Evolutionary conservation across 1,284 basidiomycete genomes (phyloP).

Genomic region (Spongispora temasekensis): DNA sequence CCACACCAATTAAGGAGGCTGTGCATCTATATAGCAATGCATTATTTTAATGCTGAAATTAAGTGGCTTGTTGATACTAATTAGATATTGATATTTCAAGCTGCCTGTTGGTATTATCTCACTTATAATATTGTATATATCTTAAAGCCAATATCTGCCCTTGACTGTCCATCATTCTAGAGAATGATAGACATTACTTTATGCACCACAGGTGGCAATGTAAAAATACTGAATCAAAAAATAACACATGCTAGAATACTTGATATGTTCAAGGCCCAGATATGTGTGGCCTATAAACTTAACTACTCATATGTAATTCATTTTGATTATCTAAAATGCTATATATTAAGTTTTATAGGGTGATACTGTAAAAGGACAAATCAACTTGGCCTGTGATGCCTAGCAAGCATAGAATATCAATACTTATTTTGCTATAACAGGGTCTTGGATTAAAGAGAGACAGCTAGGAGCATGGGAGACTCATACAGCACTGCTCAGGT

Average conservation of each 20-base stretch:
- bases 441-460: slow-evolving; percentile 19
- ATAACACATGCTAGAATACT: slow-evolving; percentile 4
- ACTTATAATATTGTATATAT: no score
- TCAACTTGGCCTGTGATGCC: slow-evolving; percentile 20
- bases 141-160: slow-evolving; percentile 25
- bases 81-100: background rate
- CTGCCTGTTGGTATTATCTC: no score
- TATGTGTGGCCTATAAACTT: background rate
- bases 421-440: slow-evolving; percentile 19
- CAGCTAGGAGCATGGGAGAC: slow-evolving; percentile 3
- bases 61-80: background rate
- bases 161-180: slow-evolving; percentile 27
- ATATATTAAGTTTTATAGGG: background rate
- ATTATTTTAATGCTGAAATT: background rate
- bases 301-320: background rate
- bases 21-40: background rate
- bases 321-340: background rate
- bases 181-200: slow-evolving; percentile 28
- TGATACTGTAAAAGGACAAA: background rate
- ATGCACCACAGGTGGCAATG: slow-evolving; percentile 13
- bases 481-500: slow-evolving; percentile 6
- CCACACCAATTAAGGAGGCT: background rate
- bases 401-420: slow-evolving; percentile 17
- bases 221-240: slow-evolving; percentile 19
- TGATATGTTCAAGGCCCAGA: slow-evolving; percentile 4